Base-by-base conservation (phyloP, 1,139 yeast genomes). In the Pichia kudriavzevii region DNA sequence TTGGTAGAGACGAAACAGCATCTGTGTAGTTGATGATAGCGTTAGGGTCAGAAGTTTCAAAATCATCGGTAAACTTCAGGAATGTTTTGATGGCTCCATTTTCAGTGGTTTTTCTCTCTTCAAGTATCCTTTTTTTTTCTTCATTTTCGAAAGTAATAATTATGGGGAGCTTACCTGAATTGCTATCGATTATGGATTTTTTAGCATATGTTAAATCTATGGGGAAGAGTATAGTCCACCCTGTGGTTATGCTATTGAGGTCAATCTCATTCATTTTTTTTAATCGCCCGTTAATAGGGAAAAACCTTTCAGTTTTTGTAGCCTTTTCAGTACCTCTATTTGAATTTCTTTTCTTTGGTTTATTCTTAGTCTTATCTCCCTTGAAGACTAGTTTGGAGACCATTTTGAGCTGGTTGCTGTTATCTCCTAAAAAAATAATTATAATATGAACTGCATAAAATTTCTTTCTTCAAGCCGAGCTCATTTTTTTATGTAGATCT, bases 331-430 rank as follows among this genome's bases (percentile, higher is more conserved):
- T 67, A 15, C 66, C 66, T 45, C 66, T 65, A 16, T 13, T 17
- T 33, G 36, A 26, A 36, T 39, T 39, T 52, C 35, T 54, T 48
- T 12, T 20, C 30, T 18, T 36, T 46, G 51, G 54, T 17, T 56
- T 20, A 20, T 20, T 20, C 8, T 20, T 20, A 20, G 22, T 47
- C 35, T 53, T 58, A 30, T 64, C 69, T 13, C 69, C 68, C 44
- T 67, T 67, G 49, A 67, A 67, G 2, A 50, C 42, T 11, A 67
- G 53, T 40, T 62, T 64, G 2, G 67, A 56, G 1, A 64, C 70
- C 72, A 67, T 65, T 22, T 6, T 10, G 19, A n/a, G n/a, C n/a
- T n/a, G n/a, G n/a, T n/a, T n/a, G n/a, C n/a, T n/a, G n/a, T n/a
- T n/a, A n/a, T n/a, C n/a, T n/a, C n/a, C n/a, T n/a, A n/a, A n/a